These are phyloP conservation scores for Diospyros kaki DNA, from an alignment of 148 eudicot genomes.

Conservation along the genomic window DNA sequence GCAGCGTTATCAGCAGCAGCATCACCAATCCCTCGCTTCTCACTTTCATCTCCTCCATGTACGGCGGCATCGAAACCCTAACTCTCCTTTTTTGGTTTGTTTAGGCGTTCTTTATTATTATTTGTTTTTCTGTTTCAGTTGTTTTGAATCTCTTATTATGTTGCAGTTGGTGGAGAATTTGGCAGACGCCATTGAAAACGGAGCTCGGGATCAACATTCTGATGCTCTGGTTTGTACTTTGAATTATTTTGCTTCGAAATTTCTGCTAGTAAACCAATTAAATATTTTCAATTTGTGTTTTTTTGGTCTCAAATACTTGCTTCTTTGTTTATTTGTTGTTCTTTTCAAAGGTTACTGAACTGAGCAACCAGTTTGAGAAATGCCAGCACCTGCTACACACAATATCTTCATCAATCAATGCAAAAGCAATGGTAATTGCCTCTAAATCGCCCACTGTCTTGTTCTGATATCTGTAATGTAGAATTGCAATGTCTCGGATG, in stretches of 20 bases:
- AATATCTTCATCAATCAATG: slow-evolving; percentile 56
- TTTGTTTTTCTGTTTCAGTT: slow-evolving; percentile 4
- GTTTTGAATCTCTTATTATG: background rate
- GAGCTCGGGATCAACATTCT: slow-evolving; percentile 79
- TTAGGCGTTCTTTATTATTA: background rate
- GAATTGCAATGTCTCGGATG: background rate
- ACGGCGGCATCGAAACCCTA: slow-evolving; percentile 4
- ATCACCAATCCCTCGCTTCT: slow-evolving; percentile 72
- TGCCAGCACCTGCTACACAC: slow-evolving; percentile 87
- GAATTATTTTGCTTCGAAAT: background rate
- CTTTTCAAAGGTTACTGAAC: slow-evolving; percentile 53
- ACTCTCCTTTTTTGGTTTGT: background rate
- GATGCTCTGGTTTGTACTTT: slow-evolving; percentile 57
- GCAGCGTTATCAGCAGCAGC: slow-evolving; percentile 29
- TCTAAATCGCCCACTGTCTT: background rate
- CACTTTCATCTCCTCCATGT: slow-evolving; percentile 80
- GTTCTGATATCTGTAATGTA: background rate
- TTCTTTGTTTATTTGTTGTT: slow-evolving; percentile 1
- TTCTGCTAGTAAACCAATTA: background rate
- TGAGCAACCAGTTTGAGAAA: slow-evolving; percentile 76
- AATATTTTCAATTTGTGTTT: background rate
- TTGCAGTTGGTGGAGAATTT: slow-evolving; percentile 92
- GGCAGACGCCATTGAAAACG: slow-evolving; percentile 72
- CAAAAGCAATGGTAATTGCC: slow-evolving; percentile 56
- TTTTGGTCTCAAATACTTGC: too few relatives aligned